Base-by-base conservation (phyloP, 192 early-diverging fungal genomes). In the Gigaspora rosea region DNA sequence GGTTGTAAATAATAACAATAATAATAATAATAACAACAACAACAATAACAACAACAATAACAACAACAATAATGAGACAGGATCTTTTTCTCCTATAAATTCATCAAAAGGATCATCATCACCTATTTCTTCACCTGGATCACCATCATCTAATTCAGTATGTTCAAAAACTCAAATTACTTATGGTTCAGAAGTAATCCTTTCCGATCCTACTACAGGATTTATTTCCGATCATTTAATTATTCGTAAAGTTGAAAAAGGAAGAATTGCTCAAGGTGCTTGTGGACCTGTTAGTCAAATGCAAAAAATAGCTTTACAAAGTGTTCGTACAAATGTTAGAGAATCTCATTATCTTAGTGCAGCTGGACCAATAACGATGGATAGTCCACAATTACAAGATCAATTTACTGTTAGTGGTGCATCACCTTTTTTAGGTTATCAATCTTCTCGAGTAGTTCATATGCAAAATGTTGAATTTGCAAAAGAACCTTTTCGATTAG, bases 161-260 rank as follows among this genome's bases (percentile, higher is more conserved):
- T 78, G 77, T 51, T 79, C 77, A 78, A 82, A 79, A n/a, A 80
- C 82, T 8, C 88, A 86, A n/a, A 83, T 91, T 3, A 85, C 88
- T 16, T 94, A 94, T 77, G 93, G 93, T 35, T 86, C 93, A 0
- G 90, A 91, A 78, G 90, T 94, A 33, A 85, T 92, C 71, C 78
- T 94, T 59, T 85, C 88, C 18, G 91, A 93, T 80, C 81, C 88
- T 27, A 79, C 81, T 12, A 90, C 88, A 4, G 91, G 90, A 49
- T 78, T 91, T 22, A 79, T 80, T 63, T 91, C 93, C 18, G 91
- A 91, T 48, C 85, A 86, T 8, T 82, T 94, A 80, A 86, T 94
- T 33, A 89, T 94, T 58, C 89, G 90, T 82, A 93, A 93, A 77
- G 92, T 94, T 12, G 93, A 94, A 75, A 92, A 91, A 61, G 91